A percentile compares a stretch with the other conserved stretches of the same genome.
Evolutionary conservation across 139 green algal species (phyloP).

Genomic region (Coelastrella sp.): DNA sequence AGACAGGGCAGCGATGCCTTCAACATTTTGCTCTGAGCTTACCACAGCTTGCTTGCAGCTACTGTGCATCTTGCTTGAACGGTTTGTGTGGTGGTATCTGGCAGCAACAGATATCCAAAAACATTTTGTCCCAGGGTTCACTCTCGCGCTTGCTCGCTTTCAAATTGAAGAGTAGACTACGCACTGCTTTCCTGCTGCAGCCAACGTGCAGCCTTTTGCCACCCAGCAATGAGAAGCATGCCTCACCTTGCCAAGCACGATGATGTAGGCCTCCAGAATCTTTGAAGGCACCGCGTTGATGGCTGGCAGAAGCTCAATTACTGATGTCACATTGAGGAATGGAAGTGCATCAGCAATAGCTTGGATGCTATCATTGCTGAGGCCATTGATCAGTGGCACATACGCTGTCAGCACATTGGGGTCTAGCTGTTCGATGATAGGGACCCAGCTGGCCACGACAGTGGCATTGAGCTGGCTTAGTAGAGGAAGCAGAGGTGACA

Average conservation of each 20-base stretch:
- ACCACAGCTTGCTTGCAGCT: too few species aligned
- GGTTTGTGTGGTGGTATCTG: background rate
- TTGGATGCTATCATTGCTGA: background rate
- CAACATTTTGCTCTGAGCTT: too few species aligned
- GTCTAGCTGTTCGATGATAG: background rate
- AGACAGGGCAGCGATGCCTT: too few species aligned
- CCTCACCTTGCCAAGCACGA: background rate
- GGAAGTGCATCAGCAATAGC: slow-evolving; percentile 24
- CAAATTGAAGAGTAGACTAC: too few species aligned
- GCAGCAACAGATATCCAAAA: background rate
- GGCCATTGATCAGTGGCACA: slow-evolving; percentile 2
- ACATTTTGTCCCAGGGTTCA: too few species aligned
- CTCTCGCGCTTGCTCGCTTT: too few species aligned
- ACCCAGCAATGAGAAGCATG: background rate
- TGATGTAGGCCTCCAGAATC: slow-evolving; percentile 3
- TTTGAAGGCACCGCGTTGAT: background rate
- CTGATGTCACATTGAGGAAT: background rate
- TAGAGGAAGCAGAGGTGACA: slow-evolving; percentile 25
- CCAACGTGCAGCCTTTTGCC: too few species aligned
- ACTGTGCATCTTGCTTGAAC: too few species aligned
- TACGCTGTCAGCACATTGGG: background rate
- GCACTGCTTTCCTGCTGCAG: too few species aligned
- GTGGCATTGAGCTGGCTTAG: slow-evolving; percentile 17
- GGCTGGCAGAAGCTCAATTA: slow-evolving; percentile 1
- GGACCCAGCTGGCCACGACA: slow-evolving; percentile 15